Evolutionary conservation across 495 filamentous ascomycete species (phyloP), one percentile per base, ranked within the genome.

Genomic region (Aspergillus hancockii): DNA sequence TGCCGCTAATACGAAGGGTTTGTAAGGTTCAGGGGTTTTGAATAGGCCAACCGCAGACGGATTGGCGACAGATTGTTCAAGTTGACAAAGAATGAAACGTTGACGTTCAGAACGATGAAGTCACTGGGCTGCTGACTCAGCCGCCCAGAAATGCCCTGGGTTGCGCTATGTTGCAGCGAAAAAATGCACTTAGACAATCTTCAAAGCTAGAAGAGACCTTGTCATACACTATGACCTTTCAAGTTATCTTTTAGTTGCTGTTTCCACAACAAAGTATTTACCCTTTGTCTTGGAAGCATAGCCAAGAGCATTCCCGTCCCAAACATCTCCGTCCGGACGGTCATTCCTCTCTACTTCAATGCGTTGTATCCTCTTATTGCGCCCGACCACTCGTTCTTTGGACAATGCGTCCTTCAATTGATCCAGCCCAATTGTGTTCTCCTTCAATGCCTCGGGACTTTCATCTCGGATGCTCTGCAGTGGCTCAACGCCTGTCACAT

Each of bases 391-490:
- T 51, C 76, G 72, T 67, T 88, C 85, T 65, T 79, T 71, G 1
- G 72, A 73, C 31, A 88, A 66, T 8, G 79, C 81, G 38, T 80
- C 78, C 59, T 71, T 74, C n/a, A 86, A 68, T 21, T 68, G 69
- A 13, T 80, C 77, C 57, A 85, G 41, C 2, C 77, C 77, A 53
- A 88, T 81, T 30, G 79, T 82, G 23, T 68, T 72, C 61, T 86
- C 85, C 63, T 77, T 72, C 55, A 79, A 66, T 3, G 80, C 84
- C 31, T 76, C 71, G 3, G 65, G 58, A 10, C 78, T 92, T 74
- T 98, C 92, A 71, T 98, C 95, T 30, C 91, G 83, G 53, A 99
- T 88, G 53, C 85, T 85, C 41, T 82, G 78, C 32, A 98, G 69
- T 0, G 94, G 92, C 50, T 83, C 75, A 1, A 97, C 79, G 2